These are phyloP conservation scores for Rhizophagus sp. DNA, from an alignment of 192 early-diverging fungal genomes.

Conservation along the genomic window DNA sequence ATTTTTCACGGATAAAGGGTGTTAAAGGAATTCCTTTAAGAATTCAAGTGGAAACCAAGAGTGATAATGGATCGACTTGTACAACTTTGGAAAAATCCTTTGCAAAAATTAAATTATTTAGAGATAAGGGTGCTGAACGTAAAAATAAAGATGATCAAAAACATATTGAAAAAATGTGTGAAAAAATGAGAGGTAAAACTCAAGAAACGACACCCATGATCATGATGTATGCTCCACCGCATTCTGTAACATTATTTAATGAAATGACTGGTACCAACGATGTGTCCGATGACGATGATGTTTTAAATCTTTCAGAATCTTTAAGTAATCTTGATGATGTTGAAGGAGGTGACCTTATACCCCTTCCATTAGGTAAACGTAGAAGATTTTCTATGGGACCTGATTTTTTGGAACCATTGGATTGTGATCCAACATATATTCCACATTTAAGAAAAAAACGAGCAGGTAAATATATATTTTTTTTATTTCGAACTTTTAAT, in stretches of 20 bases:
- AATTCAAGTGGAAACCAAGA: conserved; percentile 44
- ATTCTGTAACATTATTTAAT: conserved; percentile 34
- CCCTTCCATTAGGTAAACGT: conserved; percentile 44
- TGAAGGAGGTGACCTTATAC: conserved; percentile 30
- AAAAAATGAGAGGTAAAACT: conserved; percentile 55
- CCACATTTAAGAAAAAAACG: conserved; percentile 44
- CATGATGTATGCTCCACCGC: conserved; percentile 36
- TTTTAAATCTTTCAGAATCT: conserved; percentile 11
- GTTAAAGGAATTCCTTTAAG: conserved; percentile 77
- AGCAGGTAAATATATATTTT: conserved; percentile 32
- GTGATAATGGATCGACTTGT: conserved; percentile 29
- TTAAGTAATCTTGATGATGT: conserved; percentile 31
- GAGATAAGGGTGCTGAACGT: conserved; percentile 77
- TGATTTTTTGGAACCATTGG: conserved; percentile 45
- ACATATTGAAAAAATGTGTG: conserved; percentile 68
- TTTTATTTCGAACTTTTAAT: neutral
- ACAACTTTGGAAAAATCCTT: conserved; percentile 54
- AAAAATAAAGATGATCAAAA: conserved; percentile 79
- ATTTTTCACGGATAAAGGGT: conserved; percentile 79
- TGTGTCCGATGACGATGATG: conserved; percentile 17
- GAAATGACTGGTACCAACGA: conserved; percentile 26
- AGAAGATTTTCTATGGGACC: conserved; percentile 37
- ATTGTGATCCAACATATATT: conserved; percentile 66
- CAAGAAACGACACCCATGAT: conserved; percentile 32
- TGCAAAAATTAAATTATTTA: conserved; percentile 70